These are phyloP conservation scores for Schizopora paradoxa DNA, from an alignment of 1,284 basidiomycete genomes.

Conservation along the genomic window DNA sequence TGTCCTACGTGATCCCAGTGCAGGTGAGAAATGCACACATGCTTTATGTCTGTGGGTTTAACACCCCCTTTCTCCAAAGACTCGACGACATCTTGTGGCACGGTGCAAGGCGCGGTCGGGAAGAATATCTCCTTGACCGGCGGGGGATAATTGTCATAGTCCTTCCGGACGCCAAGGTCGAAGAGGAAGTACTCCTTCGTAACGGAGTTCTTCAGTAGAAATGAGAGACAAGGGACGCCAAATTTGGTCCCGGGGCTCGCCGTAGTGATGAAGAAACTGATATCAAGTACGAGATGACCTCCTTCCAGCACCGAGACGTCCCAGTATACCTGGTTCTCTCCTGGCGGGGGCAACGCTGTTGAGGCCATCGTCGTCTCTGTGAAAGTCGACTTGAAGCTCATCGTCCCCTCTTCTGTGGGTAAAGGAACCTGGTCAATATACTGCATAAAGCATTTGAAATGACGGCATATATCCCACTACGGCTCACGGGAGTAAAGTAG, in stretches of 20 bases:
- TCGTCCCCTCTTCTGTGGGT: too few species aligned
- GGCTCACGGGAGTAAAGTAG: too few species aligned
- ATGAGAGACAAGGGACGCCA: constrained; percentile 15
- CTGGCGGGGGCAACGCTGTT: constrained; percentile 7
- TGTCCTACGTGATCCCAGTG: constrained; percentile 13
- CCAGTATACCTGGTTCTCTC: constrained; percentile 8
- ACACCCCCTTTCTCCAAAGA: constrained; percentile 13
- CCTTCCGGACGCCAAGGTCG: constrained; percentile 18
- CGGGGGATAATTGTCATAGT: constrained; percentile 10
- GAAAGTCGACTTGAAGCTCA: too few species aligned
- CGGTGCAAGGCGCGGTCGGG: background rate
- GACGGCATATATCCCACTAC: too few species aligned
- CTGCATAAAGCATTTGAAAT: too few species aligned
- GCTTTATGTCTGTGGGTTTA: constrained; percentile 4
- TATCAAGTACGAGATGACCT: constrained; percentile 9
- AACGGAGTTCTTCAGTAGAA: constrained; percentile 14
- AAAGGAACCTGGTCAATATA: too few species aligned
- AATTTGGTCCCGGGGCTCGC: background rate
- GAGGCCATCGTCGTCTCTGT: background rate
- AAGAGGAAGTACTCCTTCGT: constrained; percentile 12
- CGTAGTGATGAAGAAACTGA: background rate
- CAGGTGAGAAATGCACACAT: constrained; percentile 5
- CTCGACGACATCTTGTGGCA: constrained; percentile 14
- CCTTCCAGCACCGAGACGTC: constrained; percentile 15
- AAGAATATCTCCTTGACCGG: background rate